Percentiles rank a stretch among this genome's conserved stretches.
Evolutionary conservation across 2,329 filamentous ascomycete genomes (phyloP).

Genomic region (Pseudogymnoascus sp.): DNA sequence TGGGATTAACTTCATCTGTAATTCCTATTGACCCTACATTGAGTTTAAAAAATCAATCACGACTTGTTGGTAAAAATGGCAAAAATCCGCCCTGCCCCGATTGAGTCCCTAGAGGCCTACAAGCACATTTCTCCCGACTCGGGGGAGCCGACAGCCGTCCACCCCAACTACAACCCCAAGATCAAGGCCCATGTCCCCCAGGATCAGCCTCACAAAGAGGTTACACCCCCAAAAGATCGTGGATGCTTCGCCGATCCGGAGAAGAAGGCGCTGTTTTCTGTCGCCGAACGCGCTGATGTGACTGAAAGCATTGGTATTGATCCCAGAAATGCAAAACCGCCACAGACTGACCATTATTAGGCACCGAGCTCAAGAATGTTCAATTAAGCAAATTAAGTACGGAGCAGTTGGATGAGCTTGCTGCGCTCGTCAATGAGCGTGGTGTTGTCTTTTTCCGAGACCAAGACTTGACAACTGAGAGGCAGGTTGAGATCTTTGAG

Average conservation of each 20-base stretch:
- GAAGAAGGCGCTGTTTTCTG: constrained; percentile 36
- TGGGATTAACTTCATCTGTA: not conserved
- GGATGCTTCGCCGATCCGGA: constrained; percentile 38
- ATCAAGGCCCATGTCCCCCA: constrained; percentile 17
- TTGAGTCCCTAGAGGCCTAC: constrained; percentile 19
- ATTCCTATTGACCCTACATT: not conserved
- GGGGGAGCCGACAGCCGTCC: constrained; percentile 18
- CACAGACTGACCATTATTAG: constrained; percentile 9
- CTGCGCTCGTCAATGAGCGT: constrained; percentile 27
- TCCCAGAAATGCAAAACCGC: constrained; percentile 30
- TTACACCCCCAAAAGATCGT: constrained; percentile 28
- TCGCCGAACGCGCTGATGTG: constrained; percentile 34
- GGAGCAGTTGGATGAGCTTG: constrained; percentile 25
- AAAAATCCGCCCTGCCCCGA: constrained; percentile 16
- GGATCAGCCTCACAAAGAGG: constrained; percentile 17
- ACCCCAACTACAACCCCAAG: constrained; percentile 20
- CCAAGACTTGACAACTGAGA: constrained; percentile 20
- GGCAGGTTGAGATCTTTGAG: constrained; percentile 18
- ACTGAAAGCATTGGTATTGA: constrained; percentile 36
- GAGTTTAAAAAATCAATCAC: not conserved
- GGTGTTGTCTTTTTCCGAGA: constrained; percentile 22
- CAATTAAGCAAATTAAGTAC: constrained; percentile 22
- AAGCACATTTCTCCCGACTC: constrained; percentile 22
- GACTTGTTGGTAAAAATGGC: constrained; percentile 13
- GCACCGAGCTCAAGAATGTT: constrained; percentile 21